phyloP scores from a whole-genome alignment of 768 basidiomycete genomes.

The Mrakia blollopis region DNA sequence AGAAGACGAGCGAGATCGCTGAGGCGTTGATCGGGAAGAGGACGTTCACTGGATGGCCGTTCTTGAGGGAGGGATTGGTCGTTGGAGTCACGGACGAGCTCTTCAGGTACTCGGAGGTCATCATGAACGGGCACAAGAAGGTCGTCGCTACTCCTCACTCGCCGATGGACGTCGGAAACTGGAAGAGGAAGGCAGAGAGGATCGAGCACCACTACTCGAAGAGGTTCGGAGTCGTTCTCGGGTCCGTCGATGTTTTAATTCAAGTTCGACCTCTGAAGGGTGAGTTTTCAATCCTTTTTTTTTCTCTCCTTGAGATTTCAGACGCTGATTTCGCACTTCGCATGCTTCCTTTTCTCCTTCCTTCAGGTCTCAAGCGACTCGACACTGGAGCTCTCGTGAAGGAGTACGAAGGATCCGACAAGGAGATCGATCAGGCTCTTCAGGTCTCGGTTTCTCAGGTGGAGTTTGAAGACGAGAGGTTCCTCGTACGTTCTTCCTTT shows the following conservation, averaged over 20 bases:
- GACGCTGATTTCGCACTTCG: constrained; percentile 7
- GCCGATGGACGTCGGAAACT: constrained; percentile 61
- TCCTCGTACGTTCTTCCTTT: constrained; percentile 39
- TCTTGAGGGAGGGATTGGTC: constrained; percentile 85
- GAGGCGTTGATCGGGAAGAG: constrained; percentile 67
- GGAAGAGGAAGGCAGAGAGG: constrained; percentile 74
- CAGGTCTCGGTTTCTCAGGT: constrained; percentile 81
- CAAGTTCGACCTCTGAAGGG: constrained; percentile 92
- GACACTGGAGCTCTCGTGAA: constrained; percentile 89
- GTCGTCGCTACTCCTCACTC: constrained; percentile 67
- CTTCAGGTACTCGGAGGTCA: constrained; percentile 68
- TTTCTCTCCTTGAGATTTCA: not conserved
- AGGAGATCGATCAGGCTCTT: constrained; percentile 77
- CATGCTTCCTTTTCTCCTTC: not conserved
- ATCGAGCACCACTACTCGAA: constrained; percentile 85
- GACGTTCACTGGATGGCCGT: constrained; percentile 85
- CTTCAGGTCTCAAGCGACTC: constrained; percentile 74
- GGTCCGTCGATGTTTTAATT: constrained; percentile 69
- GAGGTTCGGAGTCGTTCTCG: constrained; percentile 77
- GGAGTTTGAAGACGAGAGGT: constrained; percentile 75
- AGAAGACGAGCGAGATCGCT: constrained; percentile 68
- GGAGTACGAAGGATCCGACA: constrained; percentile 79
- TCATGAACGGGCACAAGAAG: constrained; percentile 42
- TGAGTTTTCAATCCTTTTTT: constrained; percentile 39
- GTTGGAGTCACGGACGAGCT: constrained; percentile 77